A percentile compares a stretch with the other conserved stretches of the same genome.
Conservation (phyloP, 2,329 filamentous ascomycete species). For the Fusarium xylarioides region DNA sequence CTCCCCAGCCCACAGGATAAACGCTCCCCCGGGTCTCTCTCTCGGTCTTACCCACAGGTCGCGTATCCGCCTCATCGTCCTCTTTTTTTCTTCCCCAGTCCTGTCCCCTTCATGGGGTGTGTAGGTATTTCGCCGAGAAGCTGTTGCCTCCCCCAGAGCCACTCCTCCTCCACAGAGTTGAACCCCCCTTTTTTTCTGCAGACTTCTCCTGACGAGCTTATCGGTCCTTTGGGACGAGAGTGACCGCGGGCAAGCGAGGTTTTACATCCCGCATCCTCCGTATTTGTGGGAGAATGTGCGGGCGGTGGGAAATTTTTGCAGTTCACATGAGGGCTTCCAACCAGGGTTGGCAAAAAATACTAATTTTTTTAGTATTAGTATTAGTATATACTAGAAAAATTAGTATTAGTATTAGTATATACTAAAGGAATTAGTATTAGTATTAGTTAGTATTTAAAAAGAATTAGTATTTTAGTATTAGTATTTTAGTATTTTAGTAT, state of each 20-base stretch:
- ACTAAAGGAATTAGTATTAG: too few species aligned
- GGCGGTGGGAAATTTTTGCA: conserved; percentile 5
- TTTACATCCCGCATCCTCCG: conserved; percentile 29
- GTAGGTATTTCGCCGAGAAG: neutral
- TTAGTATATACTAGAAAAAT: too few species aligned
- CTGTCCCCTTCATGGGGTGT: neutral
- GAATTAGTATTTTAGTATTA: too few species aligned
- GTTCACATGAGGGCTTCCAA: conserved; percentile 9
- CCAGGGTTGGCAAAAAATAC: too few species aligned
- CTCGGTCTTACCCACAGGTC: conserved; percentile 22
- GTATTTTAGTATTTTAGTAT: too few species aligned
- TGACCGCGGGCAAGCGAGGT: conserved; percentile 18
- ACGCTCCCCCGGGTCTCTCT: conserved; percentile 4
- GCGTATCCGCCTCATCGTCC: neutral
- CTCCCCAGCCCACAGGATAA: conserved; percentile 1
- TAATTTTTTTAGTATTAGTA: too few species aligned
- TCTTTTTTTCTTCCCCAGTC: conserved; percentile 4
- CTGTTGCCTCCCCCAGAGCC: conserved; percentile 24
- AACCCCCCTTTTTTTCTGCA: conserved; percentile 6
- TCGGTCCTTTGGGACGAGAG: conserved; percentile 22
- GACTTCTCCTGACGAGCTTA: conserved; percentile 15
- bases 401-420: too few species aligned
- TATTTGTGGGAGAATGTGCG: conserved; percentile 8
- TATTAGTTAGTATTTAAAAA: too few species aligned
- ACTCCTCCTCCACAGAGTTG: conserved; percentile 18